Evolutionary conservation across 805 yeast genomes (phyloP), one percentile per base, ranked within the genome.

Genomic region (Wickerhamomyces alni): DNA sequence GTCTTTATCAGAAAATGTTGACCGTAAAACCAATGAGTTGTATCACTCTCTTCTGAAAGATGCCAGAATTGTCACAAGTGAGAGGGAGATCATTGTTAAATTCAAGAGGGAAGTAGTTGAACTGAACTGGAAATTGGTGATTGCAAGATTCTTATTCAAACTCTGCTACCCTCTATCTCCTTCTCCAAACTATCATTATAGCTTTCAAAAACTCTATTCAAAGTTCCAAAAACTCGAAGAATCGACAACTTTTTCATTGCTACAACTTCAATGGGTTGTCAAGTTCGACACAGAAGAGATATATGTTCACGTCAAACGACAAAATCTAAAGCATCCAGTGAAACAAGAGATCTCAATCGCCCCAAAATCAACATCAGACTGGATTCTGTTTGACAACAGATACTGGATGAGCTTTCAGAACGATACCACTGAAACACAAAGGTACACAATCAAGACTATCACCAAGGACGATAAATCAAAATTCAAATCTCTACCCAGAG

Each of bases 321-420:
- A 50, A 30, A 45, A 46, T 41, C 42, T 30, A 35, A 44, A 36
- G 17, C 48, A 32, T 41, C 40, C 47, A 33, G 47, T 50, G 27
- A 36, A 12, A 27, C 44, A 40, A 21, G 12, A 17, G 8, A 30
- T 44, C 21, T 36, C 25, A 1, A 18, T 50, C 11, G 26, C 24
- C 7, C 46, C 59, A 28, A 3, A 42, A 40, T 41, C 50, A 0
- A 48, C 62, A 55, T 38, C 59, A n/a, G 48, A 52, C 1, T 63
- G 70, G 67, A 21, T 55, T 4, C 43, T 63, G 2, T 71, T 61
- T 45, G 75, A 71, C 41, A 56, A 63, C 38, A 50, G 72, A 35
- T 67, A 55, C 38, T 66, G 72, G 72, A 38, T 69, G 17, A 51
- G 44, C 25, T 15, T 54, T 30, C 26, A 9, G 2, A 55, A 51